phyloP scores from a whole-genome alignment of 768 basidiomycete species.

The Auriculariales sp. region DNA sequence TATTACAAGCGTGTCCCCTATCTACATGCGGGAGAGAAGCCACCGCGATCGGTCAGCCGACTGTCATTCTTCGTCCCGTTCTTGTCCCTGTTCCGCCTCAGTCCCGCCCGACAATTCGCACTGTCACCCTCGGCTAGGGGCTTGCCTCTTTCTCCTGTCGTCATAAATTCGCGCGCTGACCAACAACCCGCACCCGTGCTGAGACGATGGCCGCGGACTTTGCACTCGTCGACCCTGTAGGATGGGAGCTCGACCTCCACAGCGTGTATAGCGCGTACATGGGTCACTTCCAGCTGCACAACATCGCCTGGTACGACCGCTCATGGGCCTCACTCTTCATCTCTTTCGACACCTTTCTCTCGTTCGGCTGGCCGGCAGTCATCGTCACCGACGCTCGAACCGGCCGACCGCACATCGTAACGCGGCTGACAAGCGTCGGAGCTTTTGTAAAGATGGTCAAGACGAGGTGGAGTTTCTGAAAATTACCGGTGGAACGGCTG shows the following conservation, averaged over 20 bases:
- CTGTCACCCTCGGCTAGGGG: no score
- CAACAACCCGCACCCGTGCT: no score
- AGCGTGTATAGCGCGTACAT: conserved; percentile 74
- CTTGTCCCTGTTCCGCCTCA: no score
- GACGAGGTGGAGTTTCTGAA: no score
- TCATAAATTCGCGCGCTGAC: no score
- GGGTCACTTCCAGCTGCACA: conserved; percentile 60
- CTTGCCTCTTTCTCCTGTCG: no score
- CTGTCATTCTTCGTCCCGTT: no score
- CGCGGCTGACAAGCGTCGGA: conserved; percentile 54
- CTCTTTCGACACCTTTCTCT: conserved; percentile 64
- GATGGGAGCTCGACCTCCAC: conserved; percentile 71
- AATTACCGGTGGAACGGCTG: no score
- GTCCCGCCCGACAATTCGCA: no score
- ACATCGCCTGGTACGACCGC: conserved; percentile 58
- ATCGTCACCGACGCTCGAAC: conserved; percentile 61
- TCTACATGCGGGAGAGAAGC: no score
- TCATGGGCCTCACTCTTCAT: conserved; percentile 71
- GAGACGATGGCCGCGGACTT: conserved; percentile 32
- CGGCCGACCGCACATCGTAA: conserved; percentile 64
- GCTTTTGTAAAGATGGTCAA: conserved; percentile 80
- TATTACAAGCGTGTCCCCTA: no score
- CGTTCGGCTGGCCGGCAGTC: conserved; percentile 74
- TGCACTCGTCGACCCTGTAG: conserved; percentile 55
- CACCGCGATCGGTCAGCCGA: no score